A percentile compares a stretch with the other conserved stretches of the same genome.
Conservation (phyloP, 2,329 filamentous ascomycete genomes). For the Metarhizium sp. region DNA sequence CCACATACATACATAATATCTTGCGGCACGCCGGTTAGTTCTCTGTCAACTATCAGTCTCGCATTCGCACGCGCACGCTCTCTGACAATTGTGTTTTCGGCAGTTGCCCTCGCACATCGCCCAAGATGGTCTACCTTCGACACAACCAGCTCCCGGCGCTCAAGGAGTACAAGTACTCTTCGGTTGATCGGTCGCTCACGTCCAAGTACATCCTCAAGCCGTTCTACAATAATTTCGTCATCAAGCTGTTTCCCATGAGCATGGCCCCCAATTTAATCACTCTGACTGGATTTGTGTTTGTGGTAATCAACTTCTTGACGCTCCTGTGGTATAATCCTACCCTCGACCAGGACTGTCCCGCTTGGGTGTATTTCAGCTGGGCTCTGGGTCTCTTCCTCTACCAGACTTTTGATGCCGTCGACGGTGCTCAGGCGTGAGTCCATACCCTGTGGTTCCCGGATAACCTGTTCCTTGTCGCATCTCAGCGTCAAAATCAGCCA, state of each 20-base stretch:
- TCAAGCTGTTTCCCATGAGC: constrained; percentile 86
- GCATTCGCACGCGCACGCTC: background rate
- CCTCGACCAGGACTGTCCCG: constrained; percentile 83
- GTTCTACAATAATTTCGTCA: constrained; percentile 92
- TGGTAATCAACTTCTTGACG: constrained; percentile 82
- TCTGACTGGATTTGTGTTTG: constrained; percentile 79
- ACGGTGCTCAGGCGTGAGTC: constrained; percentile 82
- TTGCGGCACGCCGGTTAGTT: background rate
- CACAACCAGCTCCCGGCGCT: constrained; percentile 82
- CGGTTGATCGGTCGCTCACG: constrained; percentile 79
- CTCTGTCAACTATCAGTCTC: background rate
- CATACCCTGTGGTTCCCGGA: background rate
- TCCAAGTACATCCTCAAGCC: constrained; percentile 95
- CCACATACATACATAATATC: background rate
- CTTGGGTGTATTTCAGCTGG: constrained; percentile 94
- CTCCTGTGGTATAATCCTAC: constrained; percentile 94
- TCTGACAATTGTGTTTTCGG: background rate
- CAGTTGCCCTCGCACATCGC: background rate
- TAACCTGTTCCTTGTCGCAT: background rate
- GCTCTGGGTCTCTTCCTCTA: constrained; percentile 85
- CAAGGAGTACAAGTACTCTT: constrained; percentile 90
- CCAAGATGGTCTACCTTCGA: constrained; percentile 83
- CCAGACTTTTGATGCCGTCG: constrained; percentile 96
- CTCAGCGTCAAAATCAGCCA: background rate
- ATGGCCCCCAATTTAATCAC: constrained; percentile 92